These are phyloP conservation scores for Elsinoe perseae DNA, from an alignment of 2,329 filamentous ascomycete species.

Conservation along the genomic window DNA sequence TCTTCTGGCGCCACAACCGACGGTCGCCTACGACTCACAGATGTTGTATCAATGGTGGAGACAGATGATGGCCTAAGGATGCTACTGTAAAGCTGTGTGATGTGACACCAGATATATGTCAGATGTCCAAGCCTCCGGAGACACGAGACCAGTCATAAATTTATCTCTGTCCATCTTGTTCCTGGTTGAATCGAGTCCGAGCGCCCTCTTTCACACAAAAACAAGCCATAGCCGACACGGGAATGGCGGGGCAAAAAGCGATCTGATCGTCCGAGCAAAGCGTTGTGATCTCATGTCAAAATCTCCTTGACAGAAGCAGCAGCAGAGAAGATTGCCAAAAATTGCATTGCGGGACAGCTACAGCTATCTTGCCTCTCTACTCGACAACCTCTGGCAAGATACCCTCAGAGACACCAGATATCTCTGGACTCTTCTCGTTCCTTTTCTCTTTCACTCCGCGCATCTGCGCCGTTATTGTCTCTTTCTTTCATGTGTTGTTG, in stretches of 20 bases:
- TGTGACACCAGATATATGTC: not conserved
- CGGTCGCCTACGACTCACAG: not conserved
- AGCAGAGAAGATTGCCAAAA: not conserved
- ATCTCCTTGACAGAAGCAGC: not conserved
- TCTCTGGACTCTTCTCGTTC: not conserved
- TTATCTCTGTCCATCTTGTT: not conserved
- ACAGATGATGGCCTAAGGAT: not conserved
- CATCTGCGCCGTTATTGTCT: not conserved
- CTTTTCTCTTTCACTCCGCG: not conserved
- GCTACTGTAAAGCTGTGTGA: not conserved
- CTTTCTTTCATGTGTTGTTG: not conserved
- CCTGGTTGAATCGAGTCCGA: not conserved
- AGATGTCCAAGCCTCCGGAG: not conserved
- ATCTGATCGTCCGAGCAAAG: slow-evolving; percentile 1
- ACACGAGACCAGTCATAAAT: not conserved
- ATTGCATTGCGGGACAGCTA: slow-evolving; percentile 8
- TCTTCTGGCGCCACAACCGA: not conserved
- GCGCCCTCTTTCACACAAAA: not conserved
- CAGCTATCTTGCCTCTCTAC: not conserved
- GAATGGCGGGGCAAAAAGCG: slow-evolving; percentile 4
- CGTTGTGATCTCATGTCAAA: slow-evolving; percentile 12
- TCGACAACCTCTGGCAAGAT: not conserved
- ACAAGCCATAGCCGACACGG: not conserved
- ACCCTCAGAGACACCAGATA: not conserved
- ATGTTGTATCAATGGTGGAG: not conserved